These are phyloP conservation scores for Metschnikowia lachancei DNA, from an alignment of 805 yeast species.

Conservation along the genomic window DNA sequence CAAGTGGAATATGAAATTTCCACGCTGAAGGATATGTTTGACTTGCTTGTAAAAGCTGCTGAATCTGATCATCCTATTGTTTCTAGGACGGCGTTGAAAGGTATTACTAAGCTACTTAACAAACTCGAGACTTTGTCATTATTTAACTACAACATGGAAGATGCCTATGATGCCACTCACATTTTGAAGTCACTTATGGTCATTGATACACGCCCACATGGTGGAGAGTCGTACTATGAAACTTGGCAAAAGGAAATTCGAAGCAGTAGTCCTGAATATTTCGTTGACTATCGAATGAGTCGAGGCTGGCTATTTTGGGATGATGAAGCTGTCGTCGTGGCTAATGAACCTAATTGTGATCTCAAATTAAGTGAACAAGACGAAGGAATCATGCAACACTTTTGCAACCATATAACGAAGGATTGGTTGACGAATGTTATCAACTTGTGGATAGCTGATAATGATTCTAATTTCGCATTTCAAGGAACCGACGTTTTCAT, in stretches of 20 bases:
- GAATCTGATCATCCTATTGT: conserved; percentile 67
- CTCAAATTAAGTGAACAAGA: conserved; percentile 45
- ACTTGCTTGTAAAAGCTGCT: conserved; percentile 46
- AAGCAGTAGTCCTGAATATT: conserved; percentile 49
- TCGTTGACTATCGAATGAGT: conserved; percentile 53
- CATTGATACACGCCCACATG: conserved; percentile 42
- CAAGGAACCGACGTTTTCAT: conserved; percentile 64
- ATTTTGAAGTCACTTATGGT: conserved; percentile 34
- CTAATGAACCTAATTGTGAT: conserved; percentile 25
- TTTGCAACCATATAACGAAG: conserved; percentile 48
- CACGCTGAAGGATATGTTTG: conserved; percentile 39
- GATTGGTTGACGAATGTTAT: conserved; percentile 59
- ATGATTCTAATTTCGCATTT: conserved; percentile 66
- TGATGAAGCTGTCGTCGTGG: conserved; percentile 46
- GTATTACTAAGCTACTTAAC: conserved; percentile 46
- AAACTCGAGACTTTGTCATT: conserved; percentile 46
- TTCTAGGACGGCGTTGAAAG: conserved; percentile 57
- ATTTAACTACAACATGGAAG: conserved; percentile 46
- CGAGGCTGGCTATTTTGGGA: conserved; percentile 82
- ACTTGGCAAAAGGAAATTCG: conserved; percentile 52
- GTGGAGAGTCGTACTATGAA: conserved; percentile 35
- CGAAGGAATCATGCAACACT: conserved; percentile 31
- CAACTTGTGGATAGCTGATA: conserved; percentile 56
- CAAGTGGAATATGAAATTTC: conserved; percentile 54
- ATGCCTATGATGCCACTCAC: conserved; percentile 39